These are phyloP conservation scores for Agrocybe praecox DNA, from an alignment of 768 basidiomycete genomes.

Conservation along the genomic window DNA sequence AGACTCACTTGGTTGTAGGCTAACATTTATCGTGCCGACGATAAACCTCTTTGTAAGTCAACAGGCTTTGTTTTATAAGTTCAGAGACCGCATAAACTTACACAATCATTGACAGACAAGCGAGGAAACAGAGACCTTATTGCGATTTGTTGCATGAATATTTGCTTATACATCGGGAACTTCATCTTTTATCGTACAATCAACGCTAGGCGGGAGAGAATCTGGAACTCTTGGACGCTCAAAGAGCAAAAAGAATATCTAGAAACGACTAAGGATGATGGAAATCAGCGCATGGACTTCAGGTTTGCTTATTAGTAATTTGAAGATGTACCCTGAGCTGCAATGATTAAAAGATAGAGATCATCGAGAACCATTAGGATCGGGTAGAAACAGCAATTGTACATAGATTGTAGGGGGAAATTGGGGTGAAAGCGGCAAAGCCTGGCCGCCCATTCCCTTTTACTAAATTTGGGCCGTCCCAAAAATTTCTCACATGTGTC, in stretches of 20 bases:
- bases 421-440: no score
- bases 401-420: no score
- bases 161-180: not conserved
- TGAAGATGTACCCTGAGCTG: constrained; percentile 20
- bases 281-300: constrained; percentile 61
- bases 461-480: no score
- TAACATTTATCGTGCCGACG: not conserved
- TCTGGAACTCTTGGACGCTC: no score
- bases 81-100: not conserved
- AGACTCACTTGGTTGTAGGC: not conserved
- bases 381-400: no score
- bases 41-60: not conserved
- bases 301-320: constrained; percentile 61
- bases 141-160: not conserved
- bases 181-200: not conserved
- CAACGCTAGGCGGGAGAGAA: no score
- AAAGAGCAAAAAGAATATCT: constrained; percentile 59
- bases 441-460: no score
- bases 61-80: not conserved
- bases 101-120: not conserved
- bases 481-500: no score
- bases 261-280: constrained; percentile 56
- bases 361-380: no score
- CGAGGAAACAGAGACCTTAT: not conserved
- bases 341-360: no score